Conservation (phyloP, 164 flowering plant genomes). For the Vitis labrusca region DNA sequence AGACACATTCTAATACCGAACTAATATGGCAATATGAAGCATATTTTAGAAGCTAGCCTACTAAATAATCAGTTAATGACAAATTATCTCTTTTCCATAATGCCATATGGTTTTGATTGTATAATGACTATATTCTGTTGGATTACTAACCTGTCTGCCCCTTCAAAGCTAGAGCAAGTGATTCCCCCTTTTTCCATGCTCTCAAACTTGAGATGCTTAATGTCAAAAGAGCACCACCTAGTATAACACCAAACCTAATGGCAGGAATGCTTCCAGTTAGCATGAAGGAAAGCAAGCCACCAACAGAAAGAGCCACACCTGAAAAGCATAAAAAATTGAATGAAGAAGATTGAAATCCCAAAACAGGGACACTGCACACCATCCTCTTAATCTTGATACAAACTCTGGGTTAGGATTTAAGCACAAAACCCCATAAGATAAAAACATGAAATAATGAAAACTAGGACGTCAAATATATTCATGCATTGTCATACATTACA, state of each 20-base stretch:
- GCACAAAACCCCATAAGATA: neutral
- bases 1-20: neutral
- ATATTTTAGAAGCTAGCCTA: neutral
- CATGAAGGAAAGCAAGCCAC: conserved; percentile 92
- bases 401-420: neutral
- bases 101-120: neutral
- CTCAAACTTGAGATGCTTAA: conserved; percentile 69
- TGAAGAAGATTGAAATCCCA: neutral
- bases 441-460: neutral
- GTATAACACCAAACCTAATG: conserved; percentile 88
- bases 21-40: neutral
- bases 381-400: neutral
- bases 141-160: conserved; percentile 76
- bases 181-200: conserved; percentile 57
- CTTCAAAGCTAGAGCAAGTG: conserved; percentile 49
- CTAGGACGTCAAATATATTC: too few species aligned
- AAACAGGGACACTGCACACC: neutral
- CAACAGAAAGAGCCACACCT: conserved; percentile 71
- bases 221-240: conserved; percentile 82
- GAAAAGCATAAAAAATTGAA: conserved; percentile 23
- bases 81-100: neutral
- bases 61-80: neutral
- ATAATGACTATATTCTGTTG: neutral
- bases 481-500: neutral
- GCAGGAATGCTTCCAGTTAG: conserved; percentile 77